Evolutionary conservation across 2,329 filamentous ascomycete genomes (phyloP).

Genomic region (Penicillium janthinellum): DNA sequence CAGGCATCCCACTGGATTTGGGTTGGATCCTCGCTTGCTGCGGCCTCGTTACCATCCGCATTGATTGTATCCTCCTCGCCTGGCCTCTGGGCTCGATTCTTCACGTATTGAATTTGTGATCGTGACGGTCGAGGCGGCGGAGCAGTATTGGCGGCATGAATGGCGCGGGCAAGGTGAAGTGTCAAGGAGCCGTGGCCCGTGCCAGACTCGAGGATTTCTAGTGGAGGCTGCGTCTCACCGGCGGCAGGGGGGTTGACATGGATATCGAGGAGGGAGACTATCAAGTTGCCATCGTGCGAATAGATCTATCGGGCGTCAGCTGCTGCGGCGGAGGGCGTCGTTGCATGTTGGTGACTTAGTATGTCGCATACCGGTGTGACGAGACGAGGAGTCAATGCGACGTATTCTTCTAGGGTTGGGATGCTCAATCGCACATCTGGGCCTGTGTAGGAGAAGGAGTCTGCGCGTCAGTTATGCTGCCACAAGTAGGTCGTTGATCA

Average conservation of each 20-base stretch:
- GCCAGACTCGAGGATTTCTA: conserved; percentile 81
- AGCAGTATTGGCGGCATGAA: conserved; percentile 70
- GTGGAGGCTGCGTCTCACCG: conserved; percentile 42
- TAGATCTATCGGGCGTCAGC: conserved; percentile 60
- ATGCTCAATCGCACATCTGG: conserved; percentile 60
- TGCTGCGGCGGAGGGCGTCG: conserved; percentile 2
- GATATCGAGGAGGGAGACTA: conserved; percentile 75
- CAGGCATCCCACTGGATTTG: conserved; percentile 50
- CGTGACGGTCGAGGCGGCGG: conserved; percentile 47
- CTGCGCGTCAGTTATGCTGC: conserved; percentile 4
- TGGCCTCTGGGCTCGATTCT: conserved; percentile 26
- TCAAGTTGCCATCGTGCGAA: conserved; percentile 71
- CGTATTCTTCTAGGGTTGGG: conserved; percentile 73
- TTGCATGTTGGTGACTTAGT: not conserved
- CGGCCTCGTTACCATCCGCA: conserved; percentile 1
- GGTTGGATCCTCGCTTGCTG: conserved; percentile 17
- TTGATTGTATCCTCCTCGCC: conserved; percentile 27
- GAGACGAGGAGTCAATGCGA: conserved; percentile 64
- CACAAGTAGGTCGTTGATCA: not conserved
- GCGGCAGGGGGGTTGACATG: conserved; percentile 55
- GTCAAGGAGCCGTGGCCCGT: conserved; percentile 83
- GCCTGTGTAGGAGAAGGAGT: conserved; percentile 30
- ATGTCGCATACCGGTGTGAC: conserved; percentile 69
- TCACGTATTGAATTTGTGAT: conserved; percentile 36
- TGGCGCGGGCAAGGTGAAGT: conserved; percentile 71